These are phyloP conservation scores for Trichomonascaceae sp. DNA, from an alignment of 1,139 yeast genomes.

Conservation along the genomic window DNA sequence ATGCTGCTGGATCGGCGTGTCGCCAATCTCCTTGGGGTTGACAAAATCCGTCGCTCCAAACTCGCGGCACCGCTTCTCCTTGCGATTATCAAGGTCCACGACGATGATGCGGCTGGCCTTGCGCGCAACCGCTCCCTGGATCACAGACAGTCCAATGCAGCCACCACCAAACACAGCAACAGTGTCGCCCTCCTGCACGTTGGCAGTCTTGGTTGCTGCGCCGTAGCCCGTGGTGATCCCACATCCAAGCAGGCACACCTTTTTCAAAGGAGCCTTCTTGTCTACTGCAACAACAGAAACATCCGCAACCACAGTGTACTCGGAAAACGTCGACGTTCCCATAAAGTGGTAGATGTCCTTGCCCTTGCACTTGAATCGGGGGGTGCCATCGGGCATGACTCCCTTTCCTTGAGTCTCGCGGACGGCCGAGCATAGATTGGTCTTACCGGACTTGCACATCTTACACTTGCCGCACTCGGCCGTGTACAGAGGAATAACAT, in stretches of 20 bases:
- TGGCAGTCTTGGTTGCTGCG: conserved; percentile 90
- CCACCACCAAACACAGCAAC: conserved; percentile 98
- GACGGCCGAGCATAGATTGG: conserved; percentile 84
- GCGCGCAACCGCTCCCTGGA: conserved; percentile 83
- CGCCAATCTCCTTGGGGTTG: conserved; percentile 61
- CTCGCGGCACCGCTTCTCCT: conserved; percentile 71
- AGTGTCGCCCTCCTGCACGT: conserved; percentile 83
- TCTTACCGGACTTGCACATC: conserved; percentile 89
- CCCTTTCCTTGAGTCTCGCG: conserved; percentile 89
- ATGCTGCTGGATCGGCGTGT: conserved; percentile 62
- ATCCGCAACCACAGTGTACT: conserved; percentile 95
- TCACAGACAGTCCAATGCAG: conserved; percentile 89
- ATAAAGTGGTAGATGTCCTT: conserved; percentile 77
- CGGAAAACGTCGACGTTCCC: conserved; percentile 96
- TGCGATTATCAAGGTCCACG: conserved; percentile 72
- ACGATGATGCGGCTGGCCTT: conserved; percentile 75
- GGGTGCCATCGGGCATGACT: conserved; percentile 91
- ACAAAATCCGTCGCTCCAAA: conserved; percentile 95
- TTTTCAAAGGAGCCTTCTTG: conserved; percentile 69
- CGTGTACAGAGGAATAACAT: conserved; percentile 83
- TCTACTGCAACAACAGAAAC: conserved; percentile 93
- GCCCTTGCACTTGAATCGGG: conserved; percentile 73
- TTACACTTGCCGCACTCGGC: conserved; percentile 95
- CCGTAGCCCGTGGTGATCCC: conserved; percentile 99
- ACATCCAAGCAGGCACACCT: conserved; percentile 88